A percentile compares a stretch with the other conserved stretches of the same genome.
Conservation (phyloP, 192 early-diverging fungal genomes). For the Entomortierella parvispora region DNA sequence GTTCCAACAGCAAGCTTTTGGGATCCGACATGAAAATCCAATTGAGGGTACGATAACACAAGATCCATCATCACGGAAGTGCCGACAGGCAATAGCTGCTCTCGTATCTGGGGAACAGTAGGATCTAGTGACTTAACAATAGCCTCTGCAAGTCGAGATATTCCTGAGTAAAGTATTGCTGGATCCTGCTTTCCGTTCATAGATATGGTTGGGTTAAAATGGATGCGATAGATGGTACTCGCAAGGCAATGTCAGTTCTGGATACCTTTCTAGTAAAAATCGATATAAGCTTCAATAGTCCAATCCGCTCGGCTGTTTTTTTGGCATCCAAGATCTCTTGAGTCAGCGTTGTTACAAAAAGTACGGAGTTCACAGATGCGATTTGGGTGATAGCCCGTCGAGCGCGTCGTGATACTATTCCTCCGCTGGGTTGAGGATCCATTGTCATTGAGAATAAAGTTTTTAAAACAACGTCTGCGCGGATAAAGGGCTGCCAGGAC, state of each 20-base stretch:
- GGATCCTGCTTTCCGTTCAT: conserved; percentile 64
- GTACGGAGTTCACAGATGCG: conserved; percentile 66
- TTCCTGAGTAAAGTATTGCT: conserved; percentile 65
- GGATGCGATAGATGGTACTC: no score
- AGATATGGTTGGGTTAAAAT: not conserved
- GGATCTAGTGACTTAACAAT: conserved; percentile 89
- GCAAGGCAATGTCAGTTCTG: not conserved
- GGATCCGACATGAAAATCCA: conserved; percentile 76
- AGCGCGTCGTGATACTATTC: conserved; percentile 65
- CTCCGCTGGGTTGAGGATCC: conserved; percentile 44
- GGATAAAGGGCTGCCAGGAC: conserved; percentile 77
- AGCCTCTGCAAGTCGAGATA: conserved; percentile 74
- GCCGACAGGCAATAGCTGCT: conserved; percentile 68
- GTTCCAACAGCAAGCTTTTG: conserved; percentile 87
- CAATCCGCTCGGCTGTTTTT: conserved; percentile 63
- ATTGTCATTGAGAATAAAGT: conserved; percentile 67
- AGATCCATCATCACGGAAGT: conserved; percentile 68
- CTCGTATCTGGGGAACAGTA: conserved; percentile 76
- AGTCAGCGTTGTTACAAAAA: conserved; percentile 80
- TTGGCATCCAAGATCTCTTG: conserved; percentile 80
- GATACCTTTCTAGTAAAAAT: conserved; percentile 79
- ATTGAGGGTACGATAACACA: conserved; percentile 74
- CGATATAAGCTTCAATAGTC: conserved; percentile 73
- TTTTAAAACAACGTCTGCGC: conserved; percentile 68
- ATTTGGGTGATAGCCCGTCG: conserved; percentile 78